phyloP scores from a whole-genome alignment of 2,329 filamentous ascomycete species.

The Colletotrichum sp. region DNA sequence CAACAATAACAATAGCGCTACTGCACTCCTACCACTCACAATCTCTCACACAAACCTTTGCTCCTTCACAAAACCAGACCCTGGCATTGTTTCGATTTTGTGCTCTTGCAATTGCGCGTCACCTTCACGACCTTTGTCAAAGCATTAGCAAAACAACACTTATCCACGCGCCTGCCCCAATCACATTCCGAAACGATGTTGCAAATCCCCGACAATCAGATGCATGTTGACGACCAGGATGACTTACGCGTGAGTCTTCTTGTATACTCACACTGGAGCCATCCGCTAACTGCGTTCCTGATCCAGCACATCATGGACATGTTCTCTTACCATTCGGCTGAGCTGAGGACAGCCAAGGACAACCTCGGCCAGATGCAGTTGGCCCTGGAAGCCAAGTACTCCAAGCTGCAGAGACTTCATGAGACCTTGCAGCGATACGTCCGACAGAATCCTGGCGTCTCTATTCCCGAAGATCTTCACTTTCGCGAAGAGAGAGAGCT shows the following conservation, averaged over 20 bases:
- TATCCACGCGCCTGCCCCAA: background rate
- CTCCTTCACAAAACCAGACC: background rate
- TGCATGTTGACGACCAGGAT: background rate
- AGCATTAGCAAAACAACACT: background rate
- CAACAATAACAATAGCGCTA: background rate
- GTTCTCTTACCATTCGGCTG: background rate
- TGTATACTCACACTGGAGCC: rapidly evolving
- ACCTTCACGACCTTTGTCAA: background rate
- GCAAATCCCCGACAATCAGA: background rate
- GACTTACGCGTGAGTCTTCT: background rate
- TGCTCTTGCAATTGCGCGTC: background rate
- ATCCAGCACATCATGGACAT: background rate
- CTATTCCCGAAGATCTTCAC: background rate
- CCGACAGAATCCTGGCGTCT: background rate
- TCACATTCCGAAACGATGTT: background rate
- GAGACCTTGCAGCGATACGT: background rate
- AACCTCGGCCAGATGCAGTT: background rate
- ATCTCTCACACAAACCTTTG: background rate
- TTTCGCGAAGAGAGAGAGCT: background rate
- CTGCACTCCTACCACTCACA: background rate
- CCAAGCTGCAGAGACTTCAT: background rate
- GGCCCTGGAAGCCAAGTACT: background rate
- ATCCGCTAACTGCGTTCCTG: background rate
- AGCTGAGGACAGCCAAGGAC: background rate
- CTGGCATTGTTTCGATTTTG: background rate